These are phyloP conservation scores for Cicer bijugum DNA, from an alignment of 306 rosid species.

Conservation along the genomic window DNA sequence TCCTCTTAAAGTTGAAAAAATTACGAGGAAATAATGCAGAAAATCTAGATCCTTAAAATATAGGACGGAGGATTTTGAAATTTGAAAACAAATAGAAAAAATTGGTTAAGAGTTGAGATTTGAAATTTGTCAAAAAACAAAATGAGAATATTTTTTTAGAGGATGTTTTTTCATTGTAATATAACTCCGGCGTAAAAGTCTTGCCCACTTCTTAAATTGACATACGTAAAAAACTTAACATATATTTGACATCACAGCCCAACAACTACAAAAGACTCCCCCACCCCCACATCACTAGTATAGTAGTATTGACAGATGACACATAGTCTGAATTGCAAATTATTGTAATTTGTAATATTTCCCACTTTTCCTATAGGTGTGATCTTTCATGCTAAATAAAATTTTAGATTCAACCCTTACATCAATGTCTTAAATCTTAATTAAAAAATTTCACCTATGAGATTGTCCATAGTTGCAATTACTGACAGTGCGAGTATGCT, in stretches of 20 bases:
- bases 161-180: no score
- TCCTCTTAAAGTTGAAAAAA: no score
- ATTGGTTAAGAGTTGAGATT: no score
- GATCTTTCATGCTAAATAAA: background rate
- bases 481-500: background rate
- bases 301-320: background rate
- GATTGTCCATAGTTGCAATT: background rate
- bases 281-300: background rate
- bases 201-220: background rate
- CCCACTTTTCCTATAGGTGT: background rate
- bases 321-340: background rate
- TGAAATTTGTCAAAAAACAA: no score
- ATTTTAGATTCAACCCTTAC: background rate
- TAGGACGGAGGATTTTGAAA: no score
- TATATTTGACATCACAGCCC: background rate
- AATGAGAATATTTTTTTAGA: no score
- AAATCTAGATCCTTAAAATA: no score
- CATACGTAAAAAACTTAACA: background rate
- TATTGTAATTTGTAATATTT: background rate
- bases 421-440: slow-evolving; percentile 1
- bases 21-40: no score
- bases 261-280: background rate
- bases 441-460: background rate
- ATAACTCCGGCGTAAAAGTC: background rate
- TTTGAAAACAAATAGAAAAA: no score